phyloP scores from a whole-genome alignment of 2,329 filamentous ascomycete genomes.

The Diaporthe nobilis region DNA sequence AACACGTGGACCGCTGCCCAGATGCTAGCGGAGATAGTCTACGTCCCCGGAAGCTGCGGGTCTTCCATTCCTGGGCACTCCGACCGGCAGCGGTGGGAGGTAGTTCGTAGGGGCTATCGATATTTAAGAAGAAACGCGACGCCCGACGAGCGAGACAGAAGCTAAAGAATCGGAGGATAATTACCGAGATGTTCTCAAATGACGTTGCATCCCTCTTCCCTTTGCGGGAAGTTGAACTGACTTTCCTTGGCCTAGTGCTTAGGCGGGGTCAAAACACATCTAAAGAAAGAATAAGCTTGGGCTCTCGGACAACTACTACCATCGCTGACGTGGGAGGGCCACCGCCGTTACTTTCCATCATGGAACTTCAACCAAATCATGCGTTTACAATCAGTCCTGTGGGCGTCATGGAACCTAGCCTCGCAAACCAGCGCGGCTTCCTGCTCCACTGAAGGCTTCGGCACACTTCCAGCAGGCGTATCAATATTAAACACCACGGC shows the following conservation, averaged over 20 bases:
- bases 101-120: background rate
- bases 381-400: constrained; percentile 23
- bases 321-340: background rate
- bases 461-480: constrained; percentile 28
- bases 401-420: constrained; percentile 18
- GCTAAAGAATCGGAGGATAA: background rate
- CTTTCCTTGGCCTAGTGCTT: background rate
- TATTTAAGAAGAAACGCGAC: constrained; percentile 1
- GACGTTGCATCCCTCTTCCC: background rate
- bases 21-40: constrained; percentile 21
- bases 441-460: constrained; percentile 20
- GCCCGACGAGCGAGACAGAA: constrained; percentile 4
- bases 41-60: constrained; percentile 5
- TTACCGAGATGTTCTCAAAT: background rate
- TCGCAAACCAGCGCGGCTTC: constrained; percentile 13
- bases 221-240: background rate
- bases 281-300: background rate
- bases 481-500: constrained; percentile 8
- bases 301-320: background rate
- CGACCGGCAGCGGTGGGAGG: background rate
- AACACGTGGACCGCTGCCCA: background rate
- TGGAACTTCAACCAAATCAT: constrained; percentile 3
- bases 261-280: background rate
- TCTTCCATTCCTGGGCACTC: background rate
- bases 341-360: background rate